phyloP scores from a whole-genome alignment of 148 eudicot species.

The Vaccinium vitisidaea region DNA sequence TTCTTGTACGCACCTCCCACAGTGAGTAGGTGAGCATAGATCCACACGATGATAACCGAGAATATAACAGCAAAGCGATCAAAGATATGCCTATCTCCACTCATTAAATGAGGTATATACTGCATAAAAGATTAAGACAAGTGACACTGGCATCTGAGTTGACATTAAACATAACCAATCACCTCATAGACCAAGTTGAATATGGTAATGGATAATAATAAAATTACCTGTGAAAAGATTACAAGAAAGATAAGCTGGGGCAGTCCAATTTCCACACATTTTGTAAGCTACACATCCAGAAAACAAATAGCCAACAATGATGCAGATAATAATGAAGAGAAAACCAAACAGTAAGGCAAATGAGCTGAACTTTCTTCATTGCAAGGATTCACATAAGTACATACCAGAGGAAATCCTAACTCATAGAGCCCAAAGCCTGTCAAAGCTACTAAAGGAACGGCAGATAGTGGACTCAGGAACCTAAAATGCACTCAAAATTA shows the following conservation, averaged over 20 bases:
- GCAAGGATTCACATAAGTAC: slow-evolving; percentile 13
- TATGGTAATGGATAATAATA: background rate
- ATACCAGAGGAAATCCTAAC: slow-evolving; percentile 87
- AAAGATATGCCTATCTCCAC: slow-evolving; percentile 54
- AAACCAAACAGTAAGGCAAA: slow-evolving; percentile 7
- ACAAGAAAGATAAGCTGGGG: slow-evolving; percentile 29
- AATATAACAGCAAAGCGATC: slow-evolving; percentile 79
- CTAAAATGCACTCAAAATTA: slow-evolving; percentile 25
- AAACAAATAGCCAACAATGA: background rate
- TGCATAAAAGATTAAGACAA: slow-evolving; percentile 29
- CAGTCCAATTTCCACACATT: slow-evolving; percentile 31
- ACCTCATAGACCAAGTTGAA: background rate
- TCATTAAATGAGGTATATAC: slow-evolving; percentile 76
- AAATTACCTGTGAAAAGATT: slow-evolving; percentile 26
- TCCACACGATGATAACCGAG: slow-evolving; percentile 80
- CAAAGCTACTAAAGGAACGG: slow-evolving; percentile 76
- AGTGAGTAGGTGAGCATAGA: slow-evolving; percentile 80
- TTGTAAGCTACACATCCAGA: slow-evolving; percentile 24
- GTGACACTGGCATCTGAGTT: background rate
- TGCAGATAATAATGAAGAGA: background rate
- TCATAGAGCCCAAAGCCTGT: slow-evolving; percentile 82
- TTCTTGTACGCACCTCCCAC: slow-evolving; percentile 84
- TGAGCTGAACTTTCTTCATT: background rate
- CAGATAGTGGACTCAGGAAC: slow-evolving; percentile 80
- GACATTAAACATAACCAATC: background rate